Evolutionary conservation across 2,329 filamentous ascomycete genomes (phyloP).

Genomic region (Acrocalymma vagum): DNA sequence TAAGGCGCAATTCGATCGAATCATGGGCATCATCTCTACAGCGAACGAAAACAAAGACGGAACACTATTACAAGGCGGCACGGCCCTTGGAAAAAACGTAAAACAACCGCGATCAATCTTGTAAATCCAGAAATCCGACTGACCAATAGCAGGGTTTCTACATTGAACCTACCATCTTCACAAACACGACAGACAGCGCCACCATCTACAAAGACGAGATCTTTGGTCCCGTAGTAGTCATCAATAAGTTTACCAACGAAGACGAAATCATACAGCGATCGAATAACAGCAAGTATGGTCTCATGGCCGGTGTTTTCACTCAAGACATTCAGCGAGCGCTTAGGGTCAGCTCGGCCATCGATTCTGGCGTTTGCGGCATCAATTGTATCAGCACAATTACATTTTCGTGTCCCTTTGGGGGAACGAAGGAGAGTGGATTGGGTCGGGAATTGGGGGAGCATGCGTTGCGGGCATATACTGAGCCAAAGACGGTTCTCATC

Average conservation of each 20-base stretch:
- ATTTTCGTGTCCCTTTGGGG: no score
- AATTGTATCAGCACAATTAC: no score
- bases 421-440: no score
- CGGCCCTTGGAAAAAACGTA: conserved; percentile 5
- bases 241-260: conserved; percentile 27
- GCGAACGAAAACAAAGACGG: conserved; percentile 21
- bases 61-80: conserved; percentile 17
- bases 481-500: no score
- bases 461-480: no score
- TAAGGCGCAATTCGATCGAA: conserved; percentile 18
- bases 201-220: conserved; percentile 23
- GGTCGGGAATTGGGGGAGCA: no score
- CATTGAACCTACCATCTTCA: conserved; percentile 29
- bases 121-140: no score
- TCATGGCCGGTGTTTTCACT: conserved; percentile 2
- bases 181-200: conserved; percentile 20
- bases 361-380: conserved; percentile 18
- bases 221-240: conserved; percentile 27
- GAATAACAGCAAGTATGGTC: conserved; percentile 6
- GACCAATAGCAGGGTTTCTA: conserved; percentile 21
- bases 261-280: no score
- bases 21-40: conserved; percentile 16
- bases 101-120: no score
- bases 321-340: conserved; percentile 6
- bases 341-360: conserved; percentile 7